Conservation (phyloP, 2,329 filamentous ascomycete species). For the Venturia asperata region DNA sequence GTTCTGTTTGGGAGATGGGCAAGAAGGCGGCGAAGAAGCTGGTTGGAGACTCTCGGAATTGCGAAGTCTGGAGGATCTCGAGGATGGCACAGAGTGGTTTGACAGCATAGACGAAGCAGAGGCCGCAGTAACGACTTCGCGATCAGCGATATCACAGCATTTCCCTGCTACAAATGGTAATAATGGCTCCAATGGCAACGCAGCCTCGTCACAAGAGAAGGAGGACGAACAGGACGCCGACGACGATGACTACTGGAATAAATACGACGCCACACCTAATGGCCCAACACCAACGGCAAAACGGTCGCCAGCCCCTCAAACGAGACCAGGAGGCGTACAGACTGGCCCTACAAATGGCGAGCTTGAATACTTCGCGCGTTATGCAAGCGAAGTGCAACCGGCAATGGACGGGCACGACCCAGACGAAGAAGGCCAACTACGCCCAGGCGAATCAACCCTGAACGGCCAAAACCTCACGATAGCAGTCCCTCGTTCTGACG, state of each 20-base stretch:
- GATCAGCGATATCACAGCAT: slow-evolving; percentile 16
- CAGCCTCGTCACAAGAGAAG: slow-evolving; percentile 20
- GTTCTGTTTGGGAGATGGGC: slow-evolving; percentile 60
- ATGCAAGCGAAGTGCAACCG: slow-evolving; percentile 66
- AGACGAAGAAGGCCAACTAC: slow-evolving; percentile 54
- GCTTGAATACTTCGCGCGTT: slow-evolving; percentile 68
- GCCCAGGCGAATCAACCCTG: slow-evolving; percentile 44
- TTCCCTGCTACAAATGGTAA: slow-evolving; percentile 19
- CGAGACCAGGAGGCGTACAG: slow-evolving; percentile 22
- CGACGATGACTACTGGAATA: slow-evolving; percentile 73
- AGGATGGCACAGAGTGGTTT: slow-evolving; percentile 53
- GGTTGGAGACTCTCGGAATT: slow-evolving; percentile 71
- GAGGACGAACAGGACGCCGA: slow-evolving; percentile 55
- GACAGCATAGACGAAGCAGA: slow-evolving; percentile 55
- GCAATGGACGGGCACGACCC: slow-evolving; percentile 75
- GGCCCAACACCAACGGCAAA: slow-evolving; percentile 54
- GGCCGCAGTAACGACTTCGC: slow-evolving; percentile 33
- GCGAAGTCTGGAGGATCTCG: slow-evolving; percentile 47
- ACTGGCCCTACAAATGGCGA: slow-evolving; percentile 42
- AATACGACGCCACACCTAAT: slow-evolving; percentile 64
- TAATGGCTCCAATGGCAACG: slow-evolving; percentile 23
- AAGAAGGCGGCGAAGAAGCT: slow-evolving; percentile 45
- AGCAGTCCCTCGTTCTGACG: neutral
- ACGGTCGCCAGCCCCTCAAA: slow-evolving; percentile 53
- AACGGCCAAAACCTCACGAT: slow-evolving; percentile 33